Base-by-base conservation (phyloP, 768 basidiomycete species). In the Mycena metata region DNA sequence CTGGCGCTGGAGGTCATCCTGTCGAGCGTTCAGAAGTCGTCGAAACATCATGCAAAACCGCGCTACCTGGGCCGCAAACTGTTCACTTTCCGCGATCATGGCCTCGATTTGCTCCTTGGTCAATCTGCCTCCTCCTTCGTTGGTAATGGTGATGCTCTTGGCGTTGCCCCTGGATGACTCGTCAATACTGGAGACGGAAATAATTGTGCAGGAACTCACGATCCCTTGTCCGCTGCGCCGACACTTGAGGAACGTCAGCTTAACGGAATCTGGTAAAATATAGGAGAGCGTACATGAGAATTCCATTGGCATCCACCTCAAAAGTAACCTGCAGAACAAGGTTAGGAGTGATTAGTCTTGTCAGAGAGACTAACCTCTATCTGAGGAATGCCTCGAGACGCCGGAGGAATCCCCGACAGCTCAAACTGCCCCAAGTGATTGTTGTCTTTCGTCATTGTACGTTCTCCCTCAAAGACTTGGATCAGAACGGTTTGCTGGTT, bases 371-470 rank as follows among this genome's bases (percentile, higher is more conserved):
- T n/a, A n/a, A n/a, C 94, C 79, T 96, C 94, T 69, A 96, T 90
- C 75, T 96, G 93, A 67, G 95, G 95, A 69, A 95, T 91, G 79
- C 95, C 95, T 76, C 92, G 90, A 52, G 94, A 92, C 10, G 94
- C 94, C 24, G 94, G 93, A 21, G 91, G 93, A 70, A 96, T 95
- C 66, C 93, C 92, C 60, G 90, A 90, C n/a, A 97, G 87, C 80
- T 96, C 94, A 76, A 96, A 96, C 81, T 95, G 91, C 72, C 95
- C 95, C 70, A 96, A 88, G 46, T 93, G 83, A 83, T 95, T 92
- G 85, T 96, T 96, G 83, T 95, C 91, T 84, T 92, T 95, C 54
- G 95, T 95, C 76, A 91, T 88, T 39, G 91, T 88, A 78, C 95
- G 91, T 79, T 96, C 94, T 72, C 94, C 95, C 83, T 96, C 94